Base-by-base conservation (phyloP, 2,329 filamentous ascomycete genomes). In the Bipolaris zeicola region DNA sequence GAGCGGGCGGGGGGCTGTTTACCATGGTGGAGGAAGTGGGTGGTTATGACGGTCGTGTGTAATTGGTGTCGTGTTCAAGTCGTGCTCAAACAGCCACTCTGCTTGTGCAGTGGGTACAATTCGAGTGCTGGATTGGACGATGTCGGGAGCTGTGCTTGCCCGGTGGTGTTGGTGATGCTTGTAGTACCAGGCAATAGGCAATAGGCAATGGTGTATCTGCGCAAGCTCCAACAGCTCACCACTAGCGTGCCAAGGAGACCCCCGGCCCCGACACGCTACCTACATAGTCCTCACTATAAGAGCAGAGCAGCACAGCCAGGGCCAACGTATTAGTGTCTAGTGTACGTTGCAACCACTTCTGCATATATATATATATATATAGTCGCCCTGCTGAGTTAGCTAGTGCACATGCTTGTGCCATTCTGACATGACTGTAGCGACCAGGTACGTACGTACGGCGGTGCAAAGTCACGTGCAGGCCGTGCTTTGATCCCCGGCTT, bases 201-300 rank as follows among this genome's bases (percentile, higher is more conserved):
- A 31, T 31, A 73, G 72, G 70, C 69, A 72, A 62, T 63, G 64
- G 63, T 57, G 65, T 56, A 60, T 66, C 65, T 70, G 63, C 69
- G 71, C 69, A 65, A 70, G 67, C 60, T 62, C 55, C 57, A 50
- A 33, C 55, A 49, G 52, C 54, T 53, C 38, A 57, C 50, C 61
- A 63, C 50, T 63, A 63, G 61, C 61, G 61, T 26, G 56, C 60
- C 60, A 62, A 61, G 60, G 14, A 51, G 14, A 56, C 33, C 28
- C 45, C 50, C 44, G 20, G 18, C 36, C 8, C 43, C 34, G 33
- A 20, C 41, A 33, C 50, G 33, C 28, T 31, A 31, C 28, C 7
- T 31, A 31, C 28, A 31, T 31, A 13, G 28, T 13, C 8, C 26
- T 28, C 26, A 28, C 26, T 28, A 31, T 13, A 31, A 28, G 26